A percentile compares a stretch with the other conserved stretches of the same genome.
Evolutionary conservation across 495 filamentous ascomycete genomes (phyloP).

Genomic region (Neurospora sp.): DNA sequence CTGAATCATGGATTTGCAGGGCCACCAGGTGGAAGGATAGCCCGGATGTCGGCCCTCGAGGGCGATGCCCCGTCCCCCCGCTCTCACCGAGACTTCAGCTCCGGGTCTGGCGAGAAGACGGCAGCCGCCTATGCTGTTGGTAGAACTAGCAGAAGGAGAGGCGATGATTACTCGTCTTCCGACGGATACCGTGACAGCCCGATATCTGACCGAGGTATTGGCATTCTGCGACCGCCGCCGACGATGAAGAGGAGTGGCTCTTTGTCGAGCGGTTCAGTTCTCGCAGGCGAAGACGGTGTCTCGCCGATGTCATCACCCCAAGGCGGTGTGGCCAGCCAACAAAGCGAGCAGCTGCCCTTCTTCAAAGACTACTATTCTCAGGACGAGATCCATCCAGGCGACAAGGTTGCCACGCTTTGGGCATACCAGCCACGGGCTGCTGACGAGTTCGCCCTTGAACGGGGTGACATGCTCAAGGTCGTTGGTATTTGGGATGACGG

Average conservation of each 20-base stretch:
- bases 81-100: constrained; percentile 23
- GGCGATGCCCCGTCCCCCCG: constrained; percentile 47
- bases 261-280: constrained; percentile 73
- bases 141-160: constrained; percentile 38
- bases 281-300: constrained; percentile 57
- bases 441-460: constrained; percentile 88
- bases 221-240: constrained; percentile 47
- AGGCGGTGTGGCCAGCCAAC: constrained; percentile 64
- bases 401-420: constrained; percentile 88
- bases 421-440: constrained; percentile 88
- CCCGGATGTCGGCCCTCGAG: constrained; percentile 92
- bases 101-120: constrained; percentile 21
- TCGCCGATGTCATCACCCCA: constrained; percentile 83
- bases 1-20: constrained; percentile 54
- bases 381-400: constrained; percentile 87
- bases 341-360: constrained; percentile 86
- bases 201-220: constrained; percentile 51
- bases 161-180: constrained; percentile 67
- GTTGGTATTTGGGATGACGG: constrained; percentile 99
- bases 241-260: constrained; percentile 68
- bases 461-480: constrained; percentile 97
- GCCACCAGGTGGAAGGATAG: constrained; percentile 79
- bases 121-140: constrained; percentile 26
- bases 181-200: constrained; percentile 75
- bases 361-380: constrained; percentile 99